phyloP scores from a whole-genome alignment of 345 rosid genomes.

The Durio zibethinus region DNA sequence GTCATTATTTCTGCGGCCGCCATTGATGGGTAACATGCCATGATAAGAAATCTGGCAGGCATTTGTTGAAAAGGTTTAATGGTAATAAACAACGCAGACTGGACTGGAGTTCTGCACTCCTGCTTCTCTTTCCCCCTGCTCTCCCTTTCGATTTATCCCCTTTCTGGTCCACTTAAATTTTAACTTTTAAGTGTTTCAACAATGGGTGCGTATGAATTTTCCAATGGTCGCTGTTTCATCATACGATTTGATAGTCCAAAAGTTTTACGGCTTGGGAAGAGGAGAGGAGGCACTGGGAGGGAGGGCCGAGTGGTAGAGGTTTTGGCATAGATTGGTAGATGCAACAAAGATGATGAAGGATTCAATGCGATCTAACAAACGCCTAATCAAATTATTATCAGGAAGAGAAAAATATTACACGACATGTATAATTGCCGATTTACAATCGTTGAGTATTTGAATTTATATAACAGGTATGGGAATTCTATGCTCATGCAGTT shows the following conservation, averaged over 20 bases:
- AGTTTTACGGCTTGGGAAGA: not conserved
- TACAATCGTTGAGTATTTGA: slow-evolving; percentile 1
- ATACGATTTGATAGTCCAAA: not conserved
- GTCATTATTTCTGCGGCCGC: not conserved
- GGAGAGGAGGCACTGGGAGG: not conserved
- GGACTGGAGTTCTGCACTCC: too few species aligned
- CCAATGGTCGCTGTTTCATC: too few species aligned
- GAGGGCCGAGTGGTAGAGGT: not conserved
- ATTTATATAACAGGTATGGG: slow-evolving; percentile 25
- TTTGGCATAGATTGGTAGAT: not conserved
- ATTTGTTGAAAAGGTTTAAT: not conserved
- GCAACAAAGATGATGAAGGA: not conserved
- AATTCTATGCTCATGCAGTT: slow-evolving; percentile 18
- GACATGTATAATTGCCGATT: slow-evolving; percentile 3
- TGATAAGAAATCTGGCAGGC: not conserved
- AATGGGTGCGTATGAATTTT: too few species aligned
- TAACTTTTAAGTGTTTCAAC: too few species aligned
- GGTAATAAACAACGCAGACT: too few species aligned
- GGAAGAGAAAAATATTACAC: not conserved
- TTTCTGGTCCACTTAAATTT: too few species aligned
- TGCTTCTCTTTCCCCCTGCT: too few species aligned
- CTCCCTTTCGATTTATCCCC: too few species aligned
- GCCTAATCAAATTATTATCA: not conserved
- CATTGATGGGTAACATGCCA: not conserved
- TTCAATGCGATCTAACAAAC: not conserved